phyloP scores from a whole-genome alignment of 2,329 filamentous ascomycete species.

The Sodiomyces alkalinus region DNA sequence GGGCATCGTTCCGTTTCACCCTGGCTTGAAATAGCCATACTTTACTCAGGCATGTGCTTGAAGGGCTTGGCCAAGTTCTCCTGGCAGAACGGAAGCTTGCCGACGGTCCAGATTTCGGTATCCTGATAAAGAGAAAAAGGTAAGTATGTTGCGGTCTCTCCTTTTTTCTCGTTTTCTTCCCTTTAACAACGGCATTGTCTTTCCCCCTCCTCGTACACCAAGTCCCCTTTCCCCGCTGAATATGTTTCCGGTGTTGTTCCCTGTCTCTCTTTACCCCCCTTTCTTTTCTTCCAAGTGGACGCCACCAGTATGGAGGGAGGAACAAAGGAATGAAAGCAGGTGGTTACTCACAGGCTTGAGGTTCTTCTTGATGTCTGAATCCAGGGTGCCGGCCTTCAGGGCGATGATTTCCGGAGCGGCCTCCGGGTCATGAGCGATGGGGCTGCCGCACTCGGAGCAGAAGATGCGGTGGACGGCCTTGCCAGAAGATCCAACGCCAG shows the following conservation, averaged over 20 bases:
- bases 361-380: slow-evolving; percentile 48
- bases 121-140: too few species aligned
- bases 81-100: slow-evolving; percentile 56
- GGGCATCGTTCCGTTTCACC: too few species aligned
- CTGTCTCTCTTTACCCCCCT: too few species aligned
- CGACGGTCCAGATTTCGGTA: slow-evolving; percentile 54
- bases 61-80: slow-evolving; percentile 50
- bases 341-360: slow-evolving; percentile 43
- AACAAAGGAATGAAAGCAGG: background rate
- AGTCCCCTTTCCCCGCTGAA: too few species aligned
- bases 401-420: slow-evolving; percentile 56
- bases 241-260: too few species aligned
- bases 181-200: too few species aligned
- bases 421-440: slow-evolving; percentile 56
- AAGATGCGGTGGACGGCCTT: slow-evolving; percentile 52
- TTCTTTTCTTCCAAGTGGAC: too few species aligned
- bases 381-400: slow-evolving; percentile 51
- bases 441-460: slow-evolving; percentile 54
- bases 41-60: slow-evolving; percentile 45
- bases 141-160: too few species aligned
- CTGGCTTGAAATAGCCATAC: too few species aligned
- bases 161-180: too few species aligned
- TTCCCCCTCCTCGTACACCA: too few species aligned
- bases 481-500: slow-evolving; percentile 44
- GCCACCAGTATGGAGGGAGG: background rate